Evolutionary conservation across 805 yeast species (phyloP), one percentile per base, ranked within the genome.

Genomic region (Kurtzmaniella fragi): DNA sequence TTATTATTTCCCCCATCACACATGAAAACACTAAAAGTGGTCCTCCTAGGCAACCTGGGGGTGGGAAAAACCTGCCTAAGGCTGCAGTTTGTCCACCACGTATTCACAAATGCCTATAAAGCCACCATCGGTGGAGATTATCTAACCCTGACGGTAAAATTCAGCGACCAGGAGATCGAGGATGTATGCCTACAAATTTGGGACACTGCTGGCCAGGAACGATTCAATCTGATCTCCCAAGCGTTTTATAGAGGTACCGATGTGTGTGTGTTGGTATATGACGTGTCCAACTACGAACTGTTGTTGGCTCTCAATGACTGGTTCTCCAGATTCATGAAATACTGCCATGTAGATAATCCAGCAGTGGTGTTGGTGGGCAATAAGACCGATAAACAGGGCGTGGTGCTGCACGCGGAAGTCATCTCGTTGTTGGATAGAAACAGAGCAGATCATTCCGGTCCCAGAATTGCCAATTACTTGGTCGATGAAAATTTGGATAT

Each of bases 101-200:
- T 72, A 31, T 77, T 77, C 51, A 67, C 78, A 41, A 71, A 68
- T 45, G 78, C 77, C 9, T 77, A 77, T 50, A 67, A 73, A 50
- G 80, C 81, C 31, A 75, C 82, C 6, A 73, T 77, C 4, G 82
- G 82, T 9, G 80, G 79, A 1, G 82, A 77, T 46, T 77, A 71
- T 51, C 54, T 77, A 35, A 74, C 81, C 2, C 63, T 74, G 16
- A 59, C 59, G 20, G 54, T 67, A 29, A 29, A 12, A 17, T 11
- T 4, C 32, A 30, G 7, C 35, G 20, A 11, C 32, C 32, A 17
- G 17, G 16, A n/a, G 32, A 17, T 11, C 25, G 17, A 48, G 31
- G 45, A 47, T 27, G 69, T 70, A 15, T 61, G 61, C 36, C 59
- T 80, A 29, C 87, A 80, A 54, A 71, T 80, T 8, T 80, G 78